Percentiles rank a stretch among this genome's conserved stretches.
phyloP scores from a whole-genome alignment of 306 rosid genomes.

The Prunus salicina region DNA sequence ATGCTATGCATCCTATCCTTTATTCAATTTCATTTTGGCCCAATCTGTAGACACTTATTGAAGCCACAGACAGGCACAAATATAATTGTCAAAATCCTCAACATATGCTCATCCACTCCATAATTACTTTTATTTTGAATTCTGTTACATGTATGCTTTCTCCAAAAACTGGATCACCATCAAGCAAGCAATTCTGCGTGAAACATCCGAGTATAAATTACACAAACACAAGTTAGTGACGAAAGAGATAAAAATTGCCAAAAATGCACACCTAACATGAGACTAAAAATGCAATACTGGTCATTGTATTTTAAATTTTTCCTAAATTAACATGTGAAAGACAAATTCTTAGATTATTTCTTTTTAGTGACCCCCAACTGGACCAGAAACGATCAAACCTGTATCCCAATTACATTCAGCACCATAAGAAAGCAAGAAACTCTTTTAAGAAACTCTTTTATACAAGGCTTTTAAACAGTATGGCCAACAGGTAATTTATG shows the following conservation, averaged over 20 bases:
- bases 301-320: not conserved
- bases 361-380: not conserved
- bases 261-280: not conserved
- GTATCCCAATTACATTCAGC: too few species aligned
- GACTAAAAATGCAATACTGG: not conserved
- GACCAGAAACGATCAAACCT: too few species aligned
- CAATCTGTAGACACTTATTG: not conserved
- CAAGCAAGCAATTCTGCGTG: not conserved
- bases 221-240: not conserved
- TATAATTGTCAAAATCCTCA: slow-evolving; percentile 8
- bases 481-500: too few species aligned
- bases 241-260: not conserved
- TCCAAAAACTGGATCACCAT: not conserved
- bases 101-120: slow-evolving; percentile 1
- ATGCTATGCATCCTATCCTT: not conserved
- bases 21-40: not conserved
- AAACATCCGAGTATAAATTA: not conserved
- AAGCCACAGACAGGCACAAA: slow-evolving; percentile 1
- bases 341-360: not conserved
- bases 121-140: slow-evolving; percentile 2
- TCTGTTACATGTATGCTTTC: slow-evolving; percentile 3
- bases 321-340: not conserved
- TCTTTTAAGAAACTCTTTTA: too few species aligned
- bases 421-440: too few species aligned
- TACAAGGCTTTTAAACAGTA: too few species aligned